Conservation (phyloP, 805 yeast genomes). For the Candida khao-thaluensis region DNA sequence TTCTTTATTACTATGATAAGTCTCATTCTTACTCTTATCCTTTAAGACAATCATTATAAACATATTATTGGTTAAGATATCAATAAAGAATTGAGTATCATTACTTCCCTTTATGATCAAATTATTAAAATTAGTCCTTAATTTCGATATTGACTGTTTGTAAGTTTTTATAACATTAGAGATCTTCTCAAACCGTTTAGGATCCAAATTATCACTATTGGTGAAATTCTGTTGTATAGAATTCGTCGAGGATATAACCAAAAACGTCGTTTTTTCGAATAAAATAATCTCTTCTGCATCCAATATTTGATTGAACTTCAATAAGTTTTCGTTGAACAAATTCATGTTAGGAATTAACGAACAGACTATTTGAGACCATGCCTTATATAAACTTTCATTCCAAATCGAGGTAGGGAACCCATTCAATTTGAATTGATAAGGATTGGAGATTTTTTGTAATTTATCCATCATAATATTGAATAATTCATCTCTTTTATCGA, state of each 20-base stretch:
- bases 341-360: constrained; percentile 91
- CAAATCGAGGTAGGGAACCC: constrained; percentile 96
- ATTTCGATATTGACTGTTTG: constrained; percentile 85
- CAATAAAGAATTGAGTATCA: constrained; percentile 48
- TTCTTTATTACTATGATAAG: constrained; percentile 29
- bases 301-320: constrained; percentile 67
- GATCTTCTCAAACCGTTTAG: constrained; percentile 90
- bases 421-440: constrained; percentile 59
- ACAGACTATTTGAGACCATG: constrained; percentile 96
- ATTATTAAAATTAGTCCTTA: constrained; percentile 80
- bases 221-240: constrained; percentile 32
- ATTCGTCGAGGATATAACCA: constrained; percentile 68
- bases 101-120: constrained; percentile 64
- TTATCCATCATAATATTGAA: constrained; percentile 83
- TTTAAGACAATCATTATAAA: constrained; percentile 59
- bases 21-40: constrained; percentile 29
- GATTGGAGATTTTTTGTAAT: constrained; percentile 69
- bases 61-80: constrained; percentile 58
- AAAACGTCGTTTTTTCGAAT: constrained; percentile 90
- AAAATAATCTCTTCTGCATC: constrained; percentile 88
- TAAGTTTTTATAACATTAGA: constrained; percentile 91
- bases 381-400: constrained; percentile 94
- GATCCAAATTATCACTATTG: constrained; percentile 53
- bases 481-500: constrained; percentile 79
- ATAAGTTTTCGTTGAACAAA: constrained; percentile 70